These are phyloP conservation scores for Eleusine coracana DNA, from an alignment of 176 grass and related monocot genomes.

Conservation along the genomic window DNA sequence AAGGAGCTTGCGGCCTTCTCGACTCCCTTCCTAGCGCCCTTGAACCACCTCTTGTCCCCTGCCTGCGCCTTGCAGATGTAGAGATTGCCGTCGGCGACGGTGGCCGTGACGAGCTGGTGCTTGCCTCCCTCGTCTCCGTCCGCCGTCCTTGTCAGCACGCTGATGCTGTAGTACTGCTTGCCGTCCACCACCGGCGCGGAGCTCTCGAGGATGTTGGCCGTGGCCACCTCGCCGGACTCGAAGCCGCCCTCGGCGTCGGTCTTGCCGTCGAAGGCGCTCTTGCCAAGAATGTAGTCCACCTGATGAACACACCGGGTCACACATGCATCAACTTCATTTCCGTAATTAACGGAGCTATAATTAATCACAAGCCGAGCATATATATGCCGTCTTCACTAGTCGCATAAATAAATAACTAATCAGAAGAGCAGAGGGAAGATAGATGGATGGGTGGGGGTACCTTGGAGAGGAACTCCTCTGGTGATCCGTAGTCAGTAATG, in stretches of 20 bases:
- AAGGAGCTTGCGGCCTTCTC: conserved; percentile 74
- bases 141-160: conserved; percentile 91
- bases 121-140: conserved; percentile 91
- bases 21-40: conserved; percentile 86
- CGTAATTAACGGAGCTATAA: not conserved
- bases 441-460: not conserved
- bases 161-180: conserved; percentile 84
- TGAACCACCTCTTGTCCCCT: conserved; percentile 98
- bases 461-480: conserved; percentile 75
- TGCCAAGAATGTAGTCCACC: conserved; percentile 84
- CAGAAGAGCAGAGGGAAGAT: not conserved
- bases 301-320: not conserved
- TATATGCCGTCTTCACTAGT: too few species aligned
- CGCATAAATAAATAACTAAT: not conserved
- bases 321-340: not conserved
- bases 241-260: conserved; percentile 96
- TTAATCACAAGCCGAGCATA: too few species aligned
- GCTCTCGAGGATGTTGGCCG: conserved; percentile 79
- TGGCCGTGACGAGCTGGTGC: conserved; percentile 84
- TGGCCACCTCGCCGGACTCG: conserved; percentile 76
- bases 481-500: conserved; percentile 86
- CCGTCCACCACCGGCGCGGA: conserved; percentile 54
- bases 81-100: conserved; percentile 76
- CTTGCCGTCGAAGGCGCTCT: conserved; percentile 72
- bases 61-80: conserved; percentile 98